These are phyloP conservation scores for Blepharisma stoltei DNA, from an alignment of 73 alveolate genomes.

Conservation along the genomic window DNA sequence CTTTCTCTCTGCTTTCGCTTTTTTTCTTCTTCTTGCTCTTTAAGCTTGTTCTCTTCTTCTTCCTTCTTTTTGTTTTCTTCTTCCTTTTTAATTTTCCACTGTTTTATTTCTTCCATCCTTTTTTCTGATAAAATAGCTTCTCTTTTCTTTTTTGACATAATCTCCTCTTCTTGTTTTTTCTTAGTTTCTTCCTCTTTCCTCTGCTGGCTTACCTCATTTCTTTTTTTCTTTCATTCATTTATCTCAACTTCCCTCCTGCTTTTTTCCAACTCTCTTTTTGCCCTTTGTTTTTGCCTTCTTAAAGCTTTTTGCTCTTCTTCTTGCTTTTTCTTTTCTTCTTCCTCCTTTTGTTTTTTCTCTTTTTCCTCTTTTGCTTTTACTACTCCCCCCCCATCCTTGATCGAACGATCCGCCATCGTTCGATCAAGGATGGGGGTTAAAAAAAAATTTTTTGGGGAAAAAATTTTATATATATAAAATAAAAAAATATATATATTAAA, in stretches of 20 bases:
- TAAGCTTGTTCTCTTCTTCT: constrained; percentile 22
- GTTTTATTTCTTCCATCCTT: neutral
- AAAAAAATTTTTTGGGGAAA: too few species aligned
- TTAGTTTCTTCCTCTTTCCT: neutral
- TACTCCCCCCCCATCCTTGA: too few species aligned
- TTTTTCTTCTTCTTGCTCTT: constrained; percentile 21
- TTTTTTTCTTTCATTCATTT: constrained; percentile 35
- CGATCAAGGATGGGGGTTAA: too few species aligned
- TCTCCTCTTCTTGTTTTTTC: constrained; percentile 21
- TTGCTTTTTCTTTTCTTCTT: constrained; percentile 35
- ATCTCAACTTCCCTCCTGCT: constrained; percentile 31
- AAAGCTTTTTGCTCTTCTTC: constrained; percentile 16
- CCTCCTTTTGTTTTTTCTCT: neutral
- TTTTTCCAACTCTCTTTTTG: constrained; percentile 30
- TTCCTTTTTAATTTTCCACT: constrained; percentile 18
- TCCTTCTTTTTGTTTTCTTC: neutral
- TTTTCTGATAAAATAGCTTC: constrained; percentile 7
- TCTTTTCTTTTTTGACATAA: constrained; percentile 28
- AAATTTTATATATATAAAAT: neutral
- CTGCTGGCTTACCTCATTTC: constrained; percentile 31
- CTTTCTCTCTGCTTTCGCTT: constrained; percentile 29
- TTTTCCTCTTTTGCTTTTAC: constrained; percentile 27
- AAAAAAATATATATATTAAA: constrained; percentile 32
- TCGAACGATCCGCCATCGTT: too few species aligned
- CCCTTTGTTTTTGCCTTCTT: neutral